A percentile compares a stretch with the other conserved stretches of the same genome.
Evolutionary conservation across 139 green algal genomes (phyloP).

Genomic region (Chara braunii): DNA sequence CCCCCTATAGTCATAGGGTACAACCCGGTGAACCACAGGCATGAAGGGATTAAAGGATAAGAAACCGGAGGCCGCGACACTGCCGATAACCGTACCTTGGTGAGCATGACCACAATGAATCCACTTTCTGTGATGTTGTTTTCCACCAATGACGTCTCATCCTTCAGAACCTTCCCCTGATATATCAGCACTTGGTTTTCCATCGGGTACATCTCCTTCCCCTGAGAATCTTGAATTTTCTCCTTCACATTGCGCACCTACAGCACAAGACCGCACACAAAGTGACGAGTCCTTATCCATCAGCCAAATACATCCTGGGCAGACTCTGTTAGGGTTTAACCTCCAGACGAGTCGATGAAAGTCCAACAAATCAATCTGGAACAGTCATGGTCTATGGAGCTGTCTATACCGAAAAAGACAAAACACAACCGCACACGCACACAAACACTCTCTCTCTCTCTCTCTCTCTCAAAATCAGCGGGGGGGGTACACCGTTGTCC

Average conservation of each 20-base stretch:
- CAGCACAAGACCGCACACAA: slow-evolving; percentile 18
- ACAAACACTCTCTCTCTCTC: no score
- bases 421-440: no score
- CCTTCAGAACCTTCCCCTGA: slow-evolving; percentile 82
- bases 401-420: not conserved
- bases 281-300: no score
- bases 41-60: no score
- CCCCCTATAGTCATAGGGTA: no score
- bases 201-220: slow-evolving; percentile 44
- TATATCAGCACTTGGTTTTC: slow-evolving; percentile 61
- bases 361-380: no score
- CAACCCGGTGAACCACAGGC: no score
- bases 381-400: not conserved
- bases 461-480: no score
- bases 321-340: not conserved
- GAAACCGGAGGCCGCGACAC: no score
- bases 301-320: no score
- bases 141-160: slow-evolving; percentile 68
- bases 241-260: slow-evolving; percentile 64
- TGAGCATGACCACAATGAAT: slow-evolving; percentile 91
- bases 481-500: no score
- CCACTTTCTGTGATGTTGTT: slow-evolving; percentile 64
- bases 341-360: no score
- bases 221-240: slow-evolving; percentile 51
- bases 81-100: slow-evolving; percentile 67